Percentiles rank a stretch among this genome's conserved stretches.
Evolutionary conservation across 2,329 filamentous ascomycete species (phyloP).

Genomic region (Cordyceps cicadae): DNA sequence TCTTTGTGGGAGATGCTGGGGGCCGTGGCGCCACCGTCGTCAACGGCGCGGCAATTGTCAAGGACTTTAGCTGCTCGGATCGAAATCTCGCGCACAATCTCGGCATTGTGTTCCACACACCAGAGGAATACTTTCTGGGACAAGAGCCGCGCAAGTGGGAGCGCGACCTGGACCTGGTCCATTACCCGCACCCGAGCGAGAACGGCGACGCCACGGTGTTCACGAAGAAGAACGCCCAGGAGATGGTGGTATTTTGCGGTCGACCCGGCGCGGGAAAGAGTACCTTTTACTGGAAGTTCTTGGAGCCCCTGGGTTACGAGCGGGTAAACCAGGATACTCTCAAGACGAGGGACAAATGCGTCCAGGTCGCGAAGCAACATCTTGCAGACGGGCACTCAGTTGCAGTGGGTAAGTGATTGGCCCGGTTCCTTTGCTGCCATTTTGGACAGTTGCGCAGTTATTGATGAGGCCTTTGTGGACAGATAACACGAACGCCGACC

Average conservation of each 20-base stretch:
- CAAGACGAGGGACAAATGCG: slow-evolving; percentile 62
- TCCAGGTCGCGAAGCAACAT: slow-evolving; percentile 62
- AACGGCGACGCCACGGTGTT: slow-evolving; percentile 31
- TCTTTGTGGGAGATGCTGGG: slow-evolving; percentile 87
- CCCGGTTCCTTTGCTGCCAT: slow-evolving; percentile 1
- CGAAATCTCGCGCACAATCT: slow-evolving; percentile 80
- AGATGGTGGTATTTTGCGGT: slow-evolving; percentile 80
- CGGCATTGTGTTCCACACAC: slow-evolving; percentile 72
- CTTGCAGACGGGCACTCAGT: slow-evolving; percentile 61
- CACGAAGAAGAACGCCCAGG: slow-evolving; percentile 55
- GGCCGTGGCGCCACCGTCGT: slow-evolving; percentile 41
- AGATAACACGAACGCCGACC: slow-evolving; percentile 96
- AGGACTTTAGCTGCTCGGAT: slow-evolving; percentile 60
- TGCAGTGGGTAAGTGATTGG: slow-evolving; percentile 58
- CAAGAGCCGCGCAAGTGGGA: slow-evolving; percentile 57
- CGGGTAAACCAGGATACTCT: slow-evolving; percentile 86
- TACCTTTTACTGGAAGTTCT: slow-evolving; percentile 72
- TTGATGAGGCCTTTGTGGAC: slow-evolving; percentile 7
- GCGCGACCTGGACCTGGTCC: slow-evolving; percentile 62
- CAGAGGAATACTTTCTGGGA: slow-evolving; percentile 82
- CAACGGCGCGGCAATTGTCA: slow-evolving; percentile 25
- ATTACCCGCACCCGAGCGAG: slow-evolving; percentile 39
- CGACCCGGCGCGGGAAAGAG: slow-evolving; percentile 88
- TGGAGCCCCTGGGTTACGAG: slow-evolving; percentile 71
- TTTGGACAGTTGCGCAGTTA: background rate